These are phyloP conservation scores for Agaricus subrufescens DNA, from an alignment of 768 basidiomycete species.

Conservation along the genomic window DNA sequence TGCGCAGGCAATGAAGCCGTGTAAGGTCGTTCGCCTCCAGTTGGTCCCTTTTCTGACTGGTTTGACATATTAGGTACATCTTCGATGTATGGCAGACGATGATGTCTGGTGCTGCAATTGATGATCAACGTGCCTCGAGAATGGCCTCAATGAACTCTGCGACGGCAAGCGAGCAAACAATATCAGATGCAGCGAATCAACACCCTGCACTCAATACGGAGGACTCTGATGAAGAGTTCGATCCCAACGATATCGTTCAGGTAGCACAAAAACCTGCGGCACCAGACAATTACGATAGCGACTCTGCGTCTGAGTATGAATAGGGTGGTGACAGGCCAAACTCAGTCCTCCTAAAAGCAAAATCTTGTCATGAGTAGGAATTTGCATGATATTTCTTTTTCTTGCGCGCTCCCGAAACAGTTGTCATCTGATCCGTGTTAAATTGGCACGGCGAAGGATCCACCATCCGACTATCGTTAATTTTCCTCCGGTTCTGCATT, in stretches of 20 bases:
- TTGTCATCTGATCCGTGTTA: too few species aligned
- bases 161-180: not conserved
- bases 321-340: not conserved
- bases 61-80: slow-evolving; percentile 24
- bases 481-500: too few species aligned
- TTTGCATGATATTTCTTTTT: too few species aligned
- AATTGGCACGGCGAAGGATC: too few species aligned
- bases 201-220: slow-evolving; percentile 6
- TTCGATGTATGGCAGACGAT: slow-evolving; percentile 43
- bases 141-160: not conserved
- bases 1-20: slow-evolving; percentile 51
- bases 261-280: not conserved
- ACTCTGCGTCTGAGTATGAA: slow-evolving; percentile 18
- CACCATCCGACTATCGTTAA: too few species aligned
- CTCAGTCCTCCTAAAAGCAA: not conserved
- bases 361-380: too few species aligned
- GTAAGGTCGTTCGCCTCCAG: slow-evolving; percentile 23
- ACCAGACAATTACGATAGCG: slow-evolving; percentile 12
- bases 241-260: slow-evolving; percentile 25
- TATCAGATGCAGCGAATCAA: not conserved
- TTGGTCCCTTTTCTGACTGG: not conserved
- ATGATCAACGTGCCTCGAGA: slow-evolving; percentile 33
- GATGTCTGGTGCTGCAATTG: slow-evolving; percentile 40
- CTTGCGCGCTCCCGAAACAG: too few species aligned
- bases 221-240: slow-evolving; percentile 26